Evolutionary conservation across 352 stramenopile species (phyloP), one percentile per base, ranked within the genome.

Genomic region (Phytopythium vexans): DNA sequence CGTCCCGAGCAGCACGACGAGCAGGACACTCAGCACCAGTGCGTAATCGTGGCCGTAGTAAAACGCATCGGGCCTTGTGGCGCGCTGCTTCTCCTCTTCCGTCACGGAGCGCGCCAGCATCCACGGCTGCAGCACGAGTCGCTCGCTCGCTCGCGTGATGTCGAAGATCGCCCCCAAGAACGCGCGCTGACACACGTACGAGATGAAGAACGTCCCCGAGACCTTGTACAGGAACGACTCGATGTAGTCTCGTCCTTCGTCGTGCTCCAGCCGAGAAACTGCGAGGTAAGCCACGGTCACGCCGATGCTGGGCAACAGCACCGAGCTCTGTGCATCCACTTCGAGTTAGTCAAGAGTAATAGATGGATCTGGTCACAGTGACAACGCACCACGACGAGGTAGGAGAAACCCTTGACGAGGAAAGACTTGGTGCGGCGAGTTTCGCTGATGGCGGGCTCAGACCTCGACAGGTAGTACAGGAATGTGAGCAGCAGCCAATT

Each of bases 201-300:
- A 88, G 62, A 92, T 89, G 74, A 92, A 92, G 60, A 92, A 90
- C 4, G 82, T 90, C n/a, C 82, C 80, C 9, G 77, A 89, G 32
- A 92, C 70, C 52, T 92, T 89, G 68, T 85, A 89, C 38, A 92
- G 62, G 52, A 92, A 92, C 27, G 77, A 81, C 68, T 89, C 82
- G 46, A 93, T 70, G 52, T 93, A 93, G 46, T 64, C 72, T 31
- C 66, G 53, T 11, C 60, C 71, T 21, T 72, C 74, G 33, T 70
- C 70, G 36, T 82, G 63, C 48, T 77, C 60, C 9, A 90, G 67
- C 31, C 66, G 62, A n/a, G 66, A 79, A 34, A 90, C 67, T 27
- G 82, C 82, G n/a, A 91, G 45, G 59, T 89, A 93, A 21, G 82
- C 74, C 12, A 79, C 82, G 6, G 82, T 90, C 35, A 90, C 74